A percentile compares a stretch with the other conserved stretches of the same genome.
Evolutionary conservation across 75 land plant genomes (phyloP).

Genomic region (Sequoia sempervirens): DNA sequence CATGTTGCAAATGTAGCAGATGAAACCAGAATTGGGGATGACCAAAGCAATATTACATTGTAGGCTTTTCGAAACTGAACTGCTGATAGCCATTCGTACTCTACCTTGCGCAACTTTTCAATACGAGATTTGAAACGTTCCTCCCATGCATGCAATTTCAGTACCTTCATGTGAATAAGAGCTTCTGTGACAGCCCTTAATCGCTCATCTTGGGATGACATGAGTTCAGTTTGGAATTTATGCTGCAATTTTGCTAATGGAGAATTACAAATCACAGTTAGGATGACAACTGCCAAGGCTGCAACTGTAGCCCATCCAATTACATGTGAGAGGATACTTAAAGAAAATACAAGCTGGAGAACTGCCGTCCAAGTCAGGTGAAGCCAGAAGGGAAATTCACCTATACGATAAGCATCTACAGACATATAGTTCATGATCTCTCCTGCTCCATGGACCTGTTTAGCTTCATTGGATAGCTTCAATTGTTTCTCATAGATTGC

Average conservation of each 20-base stretch:
- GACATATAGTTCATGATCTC: slow-evolving; percentile 35
- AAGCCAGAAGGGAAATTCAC: slow-evolving; percentile 21
- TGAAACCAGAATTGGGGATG: slow-evolving; percentile 30
- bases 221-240: slow-evolving; percentile 24
- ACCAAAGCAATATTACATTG: slow-evolving; percentile 23
- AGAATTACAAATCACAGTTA: slow-evolving; percentile 11
- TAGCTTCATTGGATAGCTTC: slow-evolving; percentile 18
- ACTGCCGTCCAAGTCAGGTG: slow-evolving; percentile 16
- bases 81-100: slow-evolving; percentile 25
- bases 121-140: slow-evolving; percentile 21
- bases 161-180: slow-evolving; percentile 32
- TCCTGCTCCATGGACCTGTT: slow-evolving; percentile 26
- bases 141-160: slow-evolving; percentile 55
- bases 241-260: slow-evolving; percentile 24
- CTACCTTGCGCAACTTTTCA: slow-evolving; percentile 20
- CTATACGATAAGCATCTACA: slow-evolving; percentile 33
- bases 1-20: slow-evolving; percentile 27
- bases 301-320: slow-evolving; percentile 22
- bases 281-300: slow-evolving; percentile 7
- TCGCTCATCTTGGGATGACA: slow-evolving; percentile 32
- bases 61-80: slow-evolving; percentile 18
- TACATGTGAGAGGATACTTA: slow-evolving; percentile 9
- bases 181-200: slow-evolving; percentile 34
- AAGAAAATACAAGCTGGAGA: slow-evolving; percentile 7
- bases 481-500: slow-evolving; percentile 29